Evolutionary conservation across 2,329 filamentous ascomycete species (phyloP), one percentile per base, ranked within the genome.

Genomic region (Ophioceras dolichostomum): DNA sequence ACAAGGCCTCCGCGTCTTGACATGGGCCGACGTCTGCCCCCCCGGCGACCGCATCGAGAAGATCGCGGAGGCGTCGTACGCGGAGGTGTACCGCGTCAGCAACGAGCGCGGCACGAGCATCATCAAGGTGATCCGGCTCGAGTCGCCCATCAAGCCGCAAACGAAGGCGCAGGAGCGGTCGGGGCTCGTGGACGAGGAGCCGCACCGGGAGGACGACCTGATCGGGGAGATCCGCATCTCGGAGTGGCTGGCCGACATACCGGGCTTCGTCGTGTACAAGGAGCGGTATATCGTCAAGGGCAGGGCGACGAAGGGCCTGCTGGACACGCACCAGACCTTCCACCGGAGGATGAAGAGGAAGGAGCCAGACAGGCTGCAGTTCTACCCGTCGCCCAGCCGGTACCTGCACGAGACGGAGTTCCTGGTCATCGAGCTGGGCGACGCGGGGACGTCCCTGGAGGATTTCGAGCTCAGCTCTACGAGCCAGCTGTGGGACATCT

Each of bases 21-120:
- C 62, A 1, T 80, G 76, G 75, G 54, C 63, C 21, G 72, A 78
- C 37, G 61, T 79, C 21, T 73, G 73, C 34, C 67, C 68, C 0
- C 55, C 61, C 0, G 64, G 61, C 13, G 67, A 71, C 47, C 53
- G 55, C 26, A 73, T 79, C 34, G 62, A 65, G 31, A 80, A 80
- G 54, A 79, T 80, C 36, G 75, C 76, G 9, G 76, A 80, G 50
- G 75, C 76, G 5, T 79, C 76, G 2, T 80, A 72, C 45, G 74
- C 76, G 5, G 76, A 80, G 49, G 73, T 80, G 9, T 80, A 79
- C 46, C 71, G 73, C 9, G 64, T 79, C 44, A 70, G 61, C 33
- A 79, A 76, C 48, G 59, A 64, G 32, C 60, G 65, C 13, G 74
- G 73, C 8, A 75, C 69, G 19, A 78, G 73, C 51, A 77, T 80